phyloP scores from a whole-genome alignment of 345 rosid genomes.

The Eucalyptus paniculata region DNA sequence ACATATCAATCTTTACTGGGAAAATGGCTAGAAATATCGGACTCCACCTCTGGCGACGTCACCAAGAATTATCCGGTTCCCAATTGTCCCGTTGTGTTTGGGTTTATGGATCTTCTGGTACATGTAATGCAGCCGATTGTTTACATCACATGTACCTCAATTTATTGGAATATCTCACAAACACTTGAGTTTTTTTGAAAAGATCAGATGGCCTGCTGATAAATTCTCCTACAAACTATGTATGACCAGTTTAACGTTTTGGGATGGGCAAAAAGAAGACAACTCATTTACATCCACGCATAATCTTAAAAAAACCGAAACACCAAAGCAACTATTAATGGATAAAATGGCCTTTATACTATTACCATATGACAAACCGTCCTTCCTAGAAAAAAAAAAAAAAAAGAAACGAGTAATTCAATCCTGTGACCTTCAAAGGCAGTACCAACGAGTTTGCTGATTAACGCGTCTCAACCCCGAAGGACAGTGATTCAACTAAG shows the following conservation, averaged over 20 bases:
- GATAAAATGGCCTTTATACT: not conserved
- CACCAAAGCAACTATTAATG: not conserved
- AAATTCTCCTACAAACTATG: not conserved
- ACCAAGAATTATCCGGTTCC: not conserved
- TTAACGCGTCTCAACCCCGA: not conserved
- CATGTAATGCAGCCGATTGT: not conserved
- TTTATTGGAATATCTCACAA: not conserved
- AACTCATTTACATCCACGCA: not conserved
- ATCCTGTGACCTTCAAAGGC: not conserved
- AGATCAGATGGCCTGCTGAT: not conserved
- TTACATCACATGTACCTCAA: not conserved
- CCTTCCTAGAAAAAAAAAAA: not conserved
- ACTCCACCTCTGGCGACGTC: not conserved
- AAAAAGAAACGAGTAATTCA: not conserved
- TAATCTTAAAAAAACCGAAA: not conserved
- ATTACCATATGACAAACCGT: not conserved
- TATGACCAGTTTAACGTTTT: not conserved
- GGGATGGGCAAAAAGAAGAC: not conserved
- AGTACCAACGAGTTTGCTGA: not conserved
- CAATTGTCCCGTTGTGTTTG: not conserved
- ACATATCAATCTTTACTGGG: not conserved
- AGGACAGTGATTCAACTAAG: not conserved
- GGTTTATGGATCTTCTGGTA: not conserved
- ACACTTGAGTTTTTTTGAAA: not conserved
- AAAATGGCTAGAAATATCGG: not conserved